Evolutionary conservation across 495 filamentous ascomycete genomes (phyloP), one percentile per base, ranked within the genome.

Genomic region (Bombardia bombarda): DNA sequence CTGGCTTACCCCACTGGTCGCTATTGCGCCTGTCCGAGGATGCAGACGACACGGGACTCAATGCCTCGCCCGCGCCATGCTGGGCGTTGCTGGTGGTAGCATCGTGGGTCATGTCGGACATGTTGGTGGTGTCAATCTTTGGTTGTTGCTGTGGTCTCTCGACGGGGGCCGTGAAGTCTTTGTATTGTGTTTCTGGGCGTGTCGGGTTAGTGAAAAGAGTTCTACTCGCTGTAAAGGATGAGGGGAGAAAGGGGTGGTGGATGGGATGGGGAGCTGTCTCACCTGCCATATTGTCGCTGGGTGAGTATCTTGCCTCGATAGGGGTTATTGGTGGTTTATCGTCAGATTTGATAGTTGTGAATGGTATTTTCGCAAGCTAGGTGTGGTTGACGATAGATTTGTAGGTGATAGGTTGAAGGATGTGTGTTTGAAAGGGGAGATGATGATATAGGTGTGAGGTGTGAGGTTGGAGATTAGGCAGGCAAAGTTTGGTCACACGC

Each of bases 1-100:
- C 6, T 36, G 14, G 33, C 63, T 47, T 41, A 70, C 66, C 66
- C 67, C 67, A 70, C 49, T 70, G 65, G 48, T 60, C 65, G 40
- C 55, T 61, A 13, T 23, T 9, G 14, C 47, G 51, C 9, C 51
- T 44, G 18, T 51, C 49, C 7, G 32, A 16, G 32, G 17, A 10
- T 4, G 32, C 31, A 3, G 31, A 34, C 38, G 38, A 34, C 2
- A 14, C 32, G 32, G 26, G 26, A 28, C 26, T 28, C 26, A 13
- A 8, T 8, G 9, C 26, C 6, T 28, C 26, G n/a, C n/a, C n/a
- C n/a, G n/a, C n/a, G n/a, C n/a, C n/a, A n/a, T n/a, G n/a, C n/a
- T n/a, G n/a, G n/a, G n/a, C n/a, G n/a, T n/a, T n/a, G n/a, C n/a
- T n/a, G n/a, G n/a, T n/a, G n/a, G n/a, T n/a, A n/a, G n/a, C n/a